Conservation (phyloP, 2,329 filamentous ascomycete species). For the Berkeleyomyces basicola region DNA sequence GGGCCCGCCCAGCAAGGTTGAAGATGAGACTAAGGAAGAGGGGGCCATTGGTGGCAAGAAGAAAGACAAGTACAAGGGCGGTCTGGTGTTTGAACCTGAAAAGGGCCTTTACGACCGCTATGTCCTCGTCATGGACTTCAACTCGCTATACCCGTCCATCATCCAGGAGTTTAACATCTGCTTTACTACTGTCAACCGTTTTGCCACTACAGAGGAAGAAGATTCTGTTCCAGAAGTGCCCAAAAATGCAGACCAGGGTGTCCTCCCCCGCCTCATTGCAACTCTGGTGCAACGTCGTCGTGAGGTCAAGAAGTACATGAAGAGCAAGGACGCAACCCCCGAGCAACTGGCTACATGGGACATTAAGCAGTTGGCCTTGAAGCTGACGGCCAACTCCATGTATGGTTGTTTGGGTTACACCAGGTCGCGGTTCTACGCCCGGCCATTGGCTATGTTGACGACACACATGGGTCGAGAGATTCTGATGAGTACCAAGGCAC, state of each 20-base stretch:
- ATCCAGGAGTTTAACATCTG: constrained; percentile 99
- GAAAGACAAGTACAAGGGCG: constrained; percentile 98
- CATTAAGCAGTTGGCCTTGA: constrained; percentile 91
- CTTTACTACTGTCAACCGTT: constrained; percentile 88
- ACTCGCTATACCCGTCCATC: constrained; percentile 94
- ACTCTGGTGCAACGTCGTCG: constrained; percentile 77
- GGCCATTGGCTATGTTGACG: constrained; percentile 85
- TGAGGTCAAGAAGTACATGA: constrained; percentile 95
- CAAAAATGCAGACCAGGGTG: constrained; percentile 57
- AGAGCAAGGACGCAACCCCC: constrained; percentile 67
- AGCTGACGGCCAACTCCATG: constrained; percentile 98
- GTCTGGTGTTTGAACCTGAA: constrained; percentile 94
- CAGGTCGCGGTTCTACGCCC: constrained; percentile 91
- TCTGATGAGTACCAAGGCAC: constrained; percentile 83
- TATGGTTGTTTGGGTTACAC: constrained; percentile 96
- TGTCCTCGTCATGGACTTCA: constrained; percentile 99
- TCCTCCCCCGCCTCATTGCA: constrained; percentile 78
- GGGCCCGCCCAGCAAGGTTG: constrained; percentile 22
- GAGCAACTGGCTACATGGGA: constrained; percentile 92
- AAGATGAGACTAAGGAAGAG: constrained; percentile 31
- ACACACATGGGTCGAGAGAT: constrained; percentile 98
- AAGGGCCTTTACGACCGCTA: constrained; percentile 97
- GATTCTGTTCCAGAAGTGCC: constrained; percentile 83
- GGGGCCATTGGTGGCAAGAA: constrained; percentile 62
- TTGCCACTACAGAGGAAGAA: constrained; percentile 48